phyloP scores from a whole-genome alignment of 106 monocot species.

The Dendrobium huoshanense region DNA sequence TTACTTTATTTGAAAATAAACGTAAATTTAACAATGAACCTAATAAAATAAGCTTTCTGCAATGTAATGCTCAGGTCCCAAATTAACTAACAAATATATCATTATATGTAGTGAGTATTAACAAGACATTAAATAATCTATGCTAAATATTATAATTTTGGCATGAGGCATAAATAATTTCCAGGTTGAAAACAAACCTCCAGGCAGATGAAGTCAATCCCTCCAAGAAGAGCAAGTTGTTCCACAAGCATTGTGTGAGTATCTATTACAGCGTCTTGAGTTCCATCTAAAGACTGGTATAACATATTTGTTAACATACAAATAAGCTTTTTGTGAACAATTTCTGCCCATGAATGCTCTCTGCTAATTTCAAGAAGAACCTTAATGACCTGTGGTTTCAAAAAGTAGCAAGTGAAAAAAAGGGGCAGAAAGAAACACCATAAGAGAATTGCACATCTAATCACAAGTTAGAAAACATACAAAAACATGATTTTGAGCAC shows the following conservation, averaged over 20 bases:
- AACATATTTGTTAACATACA: constrained; percentile 92
- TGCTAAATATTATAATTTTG: background rate
- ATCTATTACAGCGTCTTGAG: constrained; percentile 15
- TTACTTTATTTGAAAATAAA: background rate
- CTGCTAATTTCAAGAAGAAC: constrained; percentile 73
- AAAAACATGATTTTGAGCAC: background rate
- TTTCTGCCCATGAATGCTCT: constrained; percentile 83
- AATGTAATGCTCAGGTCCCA: background rate
- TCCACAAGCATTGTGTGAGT: constrained; percentile 46
- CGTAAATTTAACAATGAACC: background rate
- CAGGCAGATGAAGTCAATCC: constrained; percentile 85
- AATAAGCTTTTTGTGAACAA: constrained; percentile 82
- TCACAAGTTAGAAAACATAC: background rate
- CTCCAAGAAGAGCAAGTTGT: constrained; percentile 83
- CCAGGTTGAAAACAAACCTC: constrained; percentile 45
- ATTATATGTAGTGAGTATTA: background rate
- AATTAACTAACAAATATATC: background rate
- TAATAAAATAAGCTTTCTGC: background rate
- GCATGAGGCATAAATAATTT: background rate
- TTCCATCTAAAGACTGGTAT: constrained; percentile 36
- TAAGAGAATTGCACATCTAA: background rate
- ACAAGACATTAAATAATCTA: background rate
- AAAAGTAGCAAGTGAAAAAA: background rate
- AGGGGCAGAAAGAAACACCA: background rate
- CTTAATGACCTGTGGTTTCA: constrained; percentile 64